phyloP scores from a whole-genome alignment of 768 basidiomycete species.

The Termitomyces sp. region DNA sequence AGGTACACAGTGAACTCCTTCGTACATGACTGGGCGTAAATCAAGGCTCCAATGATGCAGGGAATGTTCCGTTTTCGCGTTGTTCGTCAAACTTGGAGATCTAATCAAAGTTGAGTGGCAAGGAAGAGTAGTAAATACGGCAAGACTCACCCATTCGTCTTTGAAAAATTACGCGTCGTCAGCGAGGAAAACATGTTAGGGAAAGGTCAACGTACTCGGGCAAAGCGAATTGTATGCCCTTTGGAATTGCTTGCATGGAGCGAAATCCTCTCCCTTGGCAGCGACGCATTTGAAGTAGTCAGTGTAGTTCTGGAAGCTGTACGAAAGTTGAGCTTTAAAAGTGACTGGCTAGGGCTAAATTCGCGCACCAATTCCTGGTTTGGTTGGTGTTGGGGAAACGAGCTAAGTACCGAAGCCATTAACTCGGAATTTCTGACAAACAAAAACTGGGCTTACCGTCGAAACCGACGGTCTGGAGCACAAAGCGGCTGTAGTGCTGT shows the following conservation, averaged over 20 bases:
- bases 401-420: slow-evolving; percentile 40
- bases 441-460: slow-evolving; percentile 54
- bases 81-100: slow-evolving; percentile 91
- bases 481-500: slow-evolving; percentile 60
- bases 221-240: slow-evolving; percentile 94
- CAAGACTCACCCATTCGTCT: slow-evolving; percentile 84
- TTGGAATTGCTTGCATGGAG: slow-evolving; percentile 99
- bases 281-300: slow-evolving; percentile 98
- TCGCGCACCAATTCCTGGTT: slow-evolving; percentile 80
- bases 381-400: slow-evolving; percentile 93
- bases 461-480: slow-evolving; percentile 93
- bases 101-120: slow-evolving; percentile 34
- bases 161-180: background rate
- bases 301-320: slow-evolving; percentile 91
- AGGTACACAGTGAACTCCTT: background rate
- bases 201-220: slow-evolving; percentile 70
- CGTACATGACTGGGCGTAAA: background rate
- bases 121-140: slow-evolving; percentile 9
- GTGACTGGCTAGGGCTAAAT: background rate
- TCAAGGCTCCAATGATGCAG: slow-evolving; percentile 77
- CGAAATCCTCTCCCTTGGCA: slow-evolving; percentile 97
- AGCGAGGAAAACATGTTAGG: slow-evolving; percentile 2
- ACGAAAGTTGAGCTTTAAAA: slow-evolving; percentile 1
- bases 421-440: slow-evolving; percentile 1
- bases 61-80: slow-evolving; percentile 90